phyloP scores from a whole-genome alignment of 257 asterid genomes.

The Solanum sejunctum region DNA sequence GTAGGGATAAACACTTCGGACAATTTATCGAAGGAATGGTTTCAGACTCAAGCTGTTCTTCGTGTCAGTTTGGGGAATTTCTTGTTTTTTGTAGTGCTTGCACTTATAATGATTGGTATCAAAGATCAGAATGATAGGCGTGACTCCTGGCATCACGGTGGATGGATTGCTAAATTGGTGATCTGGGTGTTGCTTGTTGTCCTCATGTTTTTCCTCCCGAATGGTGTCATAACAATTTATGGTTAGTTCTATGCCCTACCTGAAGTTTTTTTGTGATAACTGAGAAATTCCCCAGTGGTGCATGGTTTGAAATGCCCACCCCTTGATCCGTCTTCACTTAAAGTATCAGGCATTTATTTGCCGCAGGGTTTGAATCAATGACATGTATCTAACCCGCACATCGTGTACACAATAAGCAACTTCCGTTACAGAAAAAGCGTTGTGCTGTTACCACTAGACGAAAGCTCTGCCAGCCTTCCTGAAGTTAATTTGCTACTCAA shows the following conservation, averaged over 20 bases:
- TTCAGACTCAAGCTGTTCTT: constrained; percentile 82
- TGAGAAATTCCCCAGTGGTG: background rate
- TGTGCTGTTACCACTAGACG: background rate
- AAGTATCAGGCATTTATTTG: background rate
- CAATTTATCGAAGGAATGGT: constrained; percentile 61
- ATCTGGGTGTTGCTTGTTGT: constrained; percentile 68
- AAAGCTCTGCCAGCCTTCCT: background rate
- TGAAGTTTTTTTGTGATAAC: background rate
- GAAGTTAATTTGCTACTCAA: background rate
- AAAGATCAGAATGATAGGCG: constrained; percentile 94
- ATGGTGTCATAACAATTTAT: constrained; percentile 37
- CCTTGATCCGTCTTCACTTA: background rate
- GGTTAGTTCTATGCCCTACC: constrained; percentile 29
- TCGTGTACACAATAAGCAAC: background rate
- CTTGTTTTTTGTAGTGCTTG: constrained; percentile 72
- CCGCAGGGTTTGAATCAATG: background rate
- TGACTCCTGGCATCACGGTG: constrained; percentile 82
- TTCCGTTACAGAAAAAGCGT: background rate
- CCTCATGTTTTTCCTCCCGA: constrained; percentile 92
- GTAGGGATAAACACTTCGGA: constrained; percentile 84
- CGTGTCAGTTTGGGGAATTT: constrained; percentile 97
- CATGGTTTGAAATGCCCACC: background rate
- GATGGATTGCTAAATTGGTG: constrained; percentile 71
- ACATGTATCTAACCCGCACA: background rate
- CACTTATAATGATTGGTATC: constrained; percentile 83